Conservation (phyloP, 2,329 filamentous ascomycete genomes). For the Lachnellula hyalina region DNA sequence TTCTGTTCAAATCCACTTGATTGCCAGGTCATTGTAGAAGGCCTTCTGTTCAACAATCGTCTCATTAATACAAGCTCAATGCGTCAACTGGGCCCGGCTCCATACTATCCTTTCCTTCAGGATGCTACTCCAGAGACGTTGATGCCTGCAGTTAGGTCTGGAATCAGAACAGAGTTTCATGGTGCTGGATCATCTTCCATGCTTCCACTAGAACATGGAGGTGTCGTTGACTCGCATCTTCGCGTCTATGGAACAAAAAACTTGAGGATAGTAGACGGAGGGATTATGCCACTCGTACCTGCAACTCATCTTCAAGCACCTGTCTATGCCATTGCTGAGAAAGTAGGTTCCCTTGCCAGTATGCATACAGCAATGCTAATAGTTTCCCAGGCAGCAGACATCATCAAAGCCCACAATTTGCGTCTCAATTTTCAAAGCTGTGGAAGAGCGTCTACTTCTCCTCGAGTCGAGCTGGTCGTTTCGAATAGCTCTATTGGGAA, state of each 20-base stretch:
- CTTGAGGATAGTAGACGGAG: constrained; percentile 24
- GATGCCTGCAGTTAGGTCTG: constrained; percentile 15
- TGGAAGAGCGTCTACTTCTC: constrained; percentile 1
- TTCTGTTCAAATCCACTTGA: constrained; percentile 25
- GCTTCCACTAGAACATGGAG: constrained; percentile 21
- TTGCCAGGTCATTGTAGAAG: constrained; percentile 20
- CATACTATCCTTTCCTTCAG: constrained; percentile 22
- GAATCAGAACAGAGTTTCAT: constrained; percentile 24
- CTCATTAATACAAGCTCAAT: constrained; percentile 21
- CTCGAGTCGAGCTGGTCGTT: not conserved
- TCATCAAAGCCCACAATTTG: constrained; percentile 22
- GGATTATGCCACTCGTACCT: constrained; percentile 23
- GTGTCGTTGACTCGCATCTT: constrained; percentile 24
- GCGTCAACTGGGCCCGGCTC: constrained; percentile 14
- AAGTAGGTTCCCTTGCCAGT: constrained; percentile 8
- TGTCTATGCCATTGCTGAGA: constrained; percentile 25
- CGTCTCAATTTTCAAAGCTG: constrained; percentile 12
- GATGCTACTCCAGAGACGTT: constrained; percentile 16
- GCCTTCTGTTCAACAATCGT: constrained; percentile 23
- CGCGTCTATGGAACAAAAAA: constrained; percentile 25
- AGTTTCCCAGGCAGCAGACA: constrained; percentile 19
- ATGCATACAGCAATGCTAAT: not conserved
- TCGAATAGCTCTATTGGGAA: constrained; percentile 1
- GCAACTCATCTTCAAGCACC: constrained; percentile 20
- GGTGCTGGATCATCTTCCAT: constrained; percentile 23